Evolutionary conservation across 306 rosid genomes (phyloP).

Genomic region (Abrus pulchellus): DNA sequence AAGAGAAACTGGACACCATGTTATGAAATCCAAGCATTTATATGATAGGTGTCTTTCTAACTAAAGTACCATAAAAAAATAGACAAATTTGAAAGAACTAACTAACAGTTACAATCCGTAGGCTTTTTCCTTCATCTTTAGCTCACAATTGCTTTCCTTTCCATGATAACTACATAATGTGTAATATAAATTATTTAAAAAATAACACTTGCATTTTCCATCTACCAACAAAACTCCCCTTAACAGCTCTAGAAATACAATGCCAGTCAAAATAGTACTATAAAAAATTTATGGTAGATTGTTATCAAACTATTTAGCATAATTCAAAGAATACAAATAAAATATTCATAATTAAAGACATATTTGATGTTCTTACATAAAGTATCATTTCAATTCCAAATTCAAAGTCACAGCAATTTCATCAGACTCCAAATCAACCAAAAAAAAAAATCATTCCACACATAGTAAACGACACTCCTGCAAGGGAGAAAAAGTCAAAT

Average conservation of each 20-base stretch:
- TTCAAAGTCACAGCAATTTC: background rate
- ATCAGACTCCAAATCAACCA: background rate
- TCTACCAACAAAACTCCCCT: background rate
- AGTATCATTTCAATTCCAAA: background rate
- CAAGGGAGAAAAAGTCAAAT: background rate
- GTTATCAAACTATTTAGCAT: no score
- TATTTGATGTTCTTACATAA: background rate
- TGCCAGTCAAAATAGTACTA: no score
- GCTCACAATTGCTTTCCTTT: background rate
- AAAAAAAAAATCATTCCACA: background rate
- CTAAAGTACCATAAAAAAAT: background rate
- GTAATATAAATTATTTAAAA: background rate
- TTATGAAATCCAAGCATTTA: background rate
- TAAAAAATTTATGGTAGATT: background rate
- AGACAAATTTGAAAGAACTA: constrained; percentile 4
- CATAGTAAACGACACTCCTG: background rate
- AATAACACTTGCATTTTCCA: background rate
- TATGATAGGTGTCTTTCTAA: background rate
- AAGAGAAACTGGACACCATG: background rate
- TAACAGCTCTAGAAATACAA: background rate
- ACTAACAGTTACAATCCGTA: background rate
- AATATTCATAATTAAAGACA: background rate
- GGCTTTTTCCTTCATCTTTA: background rate
- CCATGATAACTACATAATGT: background rate
- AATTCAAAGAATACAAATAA: background rate